Conservation (phyloP, 495 filamentous ascomycete species). For the Lasiosphaeria ovina region DNA sequence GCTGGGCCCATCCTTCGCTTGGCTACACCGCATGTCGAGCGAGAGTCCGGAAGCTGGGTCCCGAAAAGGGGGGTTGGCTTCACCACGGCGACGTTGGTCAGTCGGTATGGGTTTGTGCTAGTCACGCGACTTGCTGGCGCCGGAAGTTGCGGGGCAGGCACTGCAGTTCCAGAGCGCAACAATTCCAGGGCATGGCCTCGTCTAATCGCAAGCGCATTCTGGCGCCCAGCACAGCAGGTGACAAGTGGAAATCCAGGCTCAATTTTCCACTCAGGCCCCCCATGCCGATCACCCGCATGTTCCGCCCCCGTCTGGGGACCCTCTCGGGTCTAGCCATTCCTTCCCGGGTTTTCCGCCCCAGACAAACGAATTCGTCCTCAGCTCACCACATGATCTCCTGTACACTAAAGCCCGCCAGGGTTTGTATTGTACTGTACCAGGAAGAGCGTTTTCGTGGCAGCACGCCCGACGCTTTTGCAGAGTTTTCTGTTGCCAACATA, state of each 20-base stretch:
- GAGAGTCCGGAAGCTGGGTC: background rate
- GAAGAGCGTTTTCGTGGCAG: conserved; percentile 4
- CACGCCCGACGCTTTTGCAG: background rate
- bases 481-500: background rate
- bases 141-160: background rate
- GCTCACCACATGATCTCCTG: conserved; percentile 1
- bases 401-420: background rate
- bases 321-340: background rate
- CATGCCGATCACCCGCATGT: conserved; percentile 7
- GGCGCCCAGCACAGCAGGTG: background rate
- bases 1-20: background rate
- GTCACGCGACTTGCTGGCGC: background rate
- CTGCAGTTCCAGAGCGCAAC: background rate
- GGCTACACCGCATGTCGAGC: background rate
- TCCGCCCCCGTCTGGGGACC: conserved; percentile 1
- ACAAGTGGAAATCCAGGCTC: background rate
- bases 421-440: background rate
- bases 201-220: background rate
- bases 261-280: background rate
- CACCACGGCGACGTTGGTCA: background rate
- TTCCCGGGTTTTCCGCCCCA: conserved; percentile 1
- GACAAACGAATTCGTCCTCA: background rate
- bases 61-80: background rate
- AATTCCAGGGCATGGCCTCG: conserved; percentile 1
- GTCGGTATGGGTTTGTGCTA: background rate